Evolutionary conservation across 2,329 filamentous ascomycete genomes (phyloP).

Genomic region (Aspergillus puulaauensis): DNA sequence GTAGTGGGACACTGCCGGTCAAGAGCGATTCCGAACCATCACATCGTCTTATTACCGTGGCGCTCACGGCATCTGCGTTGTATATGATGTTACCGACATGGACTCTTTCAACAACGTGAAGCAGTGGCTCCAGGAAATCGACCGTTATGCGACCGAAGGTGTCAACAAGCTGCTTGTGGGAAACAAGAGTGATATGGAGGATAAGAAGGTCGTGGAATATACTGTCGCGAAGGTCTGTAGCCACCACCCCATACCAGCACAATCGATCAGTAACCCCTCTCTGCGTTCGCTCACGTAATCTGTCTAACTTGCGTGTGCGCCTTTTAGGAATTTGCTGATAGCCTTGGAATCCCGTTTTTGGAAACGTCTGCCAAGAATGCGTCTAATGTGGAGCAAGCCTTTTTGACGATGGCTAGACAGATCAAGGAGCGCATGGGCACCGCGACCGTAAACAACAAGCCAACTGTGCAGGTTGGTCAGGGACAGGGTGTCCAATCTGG

Average conservation of each 20-base stretch:
- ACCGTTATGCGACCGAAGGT: conserved; percentile 97
- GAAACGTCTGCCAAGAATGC: conserved; percentile 99
- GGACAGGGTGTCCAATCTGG: conserved; percentile 91
- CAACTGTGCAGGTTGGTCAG: conserved; percentile 91
- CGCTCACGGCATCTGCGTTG: conserved; percentile 98
- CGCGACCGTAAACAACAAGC: conserved; percentile 96
- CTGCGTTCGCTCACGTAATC: background rate
- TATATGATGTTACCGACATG: conserved; percentile 99
- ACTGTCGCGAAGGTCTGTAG: conserved; percentile 89
- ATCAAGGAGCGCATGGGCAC: conserved; percentile 99
- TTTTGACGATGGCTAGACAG: conserved; percentile 99
- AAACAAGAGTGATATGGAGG: conserved; percentile 99
- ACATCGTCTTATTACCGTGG: conserved; percentile 99
- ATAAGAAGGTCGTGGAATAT: conserved; percentile 99
- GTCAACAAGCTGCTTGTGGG: conserved; percentile 99
- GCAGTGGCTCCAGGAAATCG: conserved; percentile 99
- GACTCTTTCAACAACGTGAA: conserved; percentile 99
- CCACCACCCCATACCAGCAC: background rate
- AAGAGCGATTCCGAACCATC: conserved; percentile 99
- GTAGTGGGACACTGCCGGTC: conserved; percentile 98
- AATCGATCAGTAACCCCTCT: background rate
- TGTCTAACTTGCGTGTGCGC: conserved; percentile 8
- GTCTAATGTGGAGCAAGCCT: conserved; percentile 98
- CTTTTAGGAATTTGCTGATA: conserved; percentile 92
- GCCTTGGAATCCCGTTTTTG: conserved; percentile 97